Evolutionary conservation across 1,139 yeast genomes (phyloP).

Genomic region (Saccharomyces pastorianus): DNA sequence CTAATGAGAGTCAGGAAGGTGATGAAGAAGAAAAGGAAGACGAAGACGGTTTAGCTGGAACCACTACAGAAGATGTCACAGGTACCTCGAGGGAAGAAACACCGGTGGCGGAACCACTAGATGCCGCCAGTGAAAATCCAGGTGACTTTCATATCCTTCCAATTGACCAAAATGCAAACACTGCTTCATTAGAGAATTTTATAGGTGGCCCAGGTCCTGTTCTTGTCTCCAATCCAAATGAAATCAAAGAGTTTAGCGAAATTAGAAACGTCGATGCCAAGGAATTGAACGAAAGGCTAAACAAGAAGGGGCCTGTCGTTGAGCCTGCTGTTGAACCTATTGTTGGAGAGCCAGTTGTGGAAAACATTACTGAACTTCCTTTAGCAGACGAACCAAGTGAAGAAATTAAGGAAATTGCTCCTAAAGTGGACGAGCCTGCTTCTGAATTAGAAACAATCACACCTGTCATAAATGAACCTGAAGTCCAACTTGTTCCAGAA

Average conservation of each 20-base stretch:
- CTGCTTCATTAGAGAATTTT: slow-evolving; percentile 1
- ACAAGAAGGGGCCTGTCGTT: slow-evolving; percentile 8
- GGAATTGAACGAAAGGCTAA: slow-evolving; percentile 18
- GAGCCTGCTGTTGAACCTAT: neutral
- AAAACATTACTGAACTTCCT: neutral
- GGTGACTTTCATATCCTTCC: slow-evolving; percentile 2
- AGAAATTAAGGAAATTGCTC: too few relatives aligned
- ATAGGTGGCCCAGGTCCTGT: slow-evolving; percentile 26
- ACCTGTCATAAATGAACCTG: too few relatives aligned
- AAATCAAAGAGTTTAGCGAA: slow-evolving; percentile 42
- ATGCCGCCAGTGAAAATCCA: neutral
- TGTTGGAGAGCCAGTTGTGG: neutral
- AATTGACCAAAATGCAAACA: neutral
- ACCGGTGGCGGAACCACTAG: neutral
- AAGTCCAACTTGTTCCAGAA: too few relatives aligned
- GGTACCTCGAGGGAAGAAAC: neutral
- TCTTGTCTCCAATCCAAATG: slow-evolving; percentile 41
- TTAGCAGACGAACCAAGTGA: neutral
- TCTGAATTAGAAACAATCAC: too few relatives aligned
- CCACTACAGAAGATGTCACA: neutral
- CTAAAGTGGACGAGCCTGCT: too few relatives aligned
- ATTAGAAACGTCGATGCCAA: slow-evolving; percentile 30
- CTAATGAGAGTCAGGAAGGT: neutral
- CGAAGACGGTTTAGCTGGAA: neutral
- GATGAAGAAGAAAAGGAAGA: neutral